Base-by-base conservation (phyloP, 108 stramenopile genomes). In the Cyclostephanos tholiformis region DNA sequence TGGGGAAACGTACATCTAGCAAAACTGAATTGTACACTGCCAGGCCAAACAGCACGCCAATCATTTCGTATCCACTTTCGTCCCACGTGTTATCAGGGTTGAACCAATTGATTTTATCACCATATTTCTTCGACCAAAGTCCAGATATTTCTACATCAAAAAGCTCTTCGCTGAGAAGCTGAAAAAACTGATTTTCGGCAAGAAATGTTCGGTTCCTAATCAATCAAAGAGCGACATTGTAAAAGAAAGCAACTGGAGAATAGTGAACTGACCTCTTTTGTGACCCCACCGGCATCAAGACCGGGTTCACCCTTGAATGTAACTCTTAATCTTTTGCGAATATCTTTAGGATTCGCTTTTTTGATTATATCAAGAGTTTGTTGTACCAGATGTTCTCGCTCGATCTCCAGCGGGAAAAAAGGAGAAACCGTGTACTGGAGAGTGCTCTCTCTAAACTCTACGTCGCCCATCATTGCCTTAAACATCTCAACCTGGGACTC, bases 271-370 rank as follows among this genome's bases (percentile, higher is more conserved):
- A 23, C 61, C 30, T 98, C 97, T 70, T 95, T 96, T 2, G 94
- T 90, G 4, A 97, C 96, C 10, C 97, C 97, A 16, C 97, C 97
- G 9, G 95, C 96, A 83, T 98, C 97, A 22, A 98, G 68, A 58
- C 96, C 97, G 23, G 92, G 92, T 79, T 98, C 97, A n/a, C 91
- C 95, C 59, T 90, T 84, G 74, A 97, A 96, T 13, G 82, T 80
- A 26, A 96, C 88, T 67, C 82, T 68, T 2, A 97, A 77, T 19
- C 82, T 84, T 61, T 94, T 94, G 36, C 87, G 81, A 2, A 96
- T 71, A 36, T 92, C 88, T 56, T 74, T 75, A 6, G 87, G 80
- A 27, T 84, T 71, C 16, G 91, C 80, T 35, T 82, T 57, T 35
- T 78, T 83, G 2, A 92, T 82, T n/a, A 76, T 77, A 29, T 85